phyloP scores from a whole-genome alignment of 2,329 filamentous ascomycete genomes.

The Domatiomyces globalis region DNA sequence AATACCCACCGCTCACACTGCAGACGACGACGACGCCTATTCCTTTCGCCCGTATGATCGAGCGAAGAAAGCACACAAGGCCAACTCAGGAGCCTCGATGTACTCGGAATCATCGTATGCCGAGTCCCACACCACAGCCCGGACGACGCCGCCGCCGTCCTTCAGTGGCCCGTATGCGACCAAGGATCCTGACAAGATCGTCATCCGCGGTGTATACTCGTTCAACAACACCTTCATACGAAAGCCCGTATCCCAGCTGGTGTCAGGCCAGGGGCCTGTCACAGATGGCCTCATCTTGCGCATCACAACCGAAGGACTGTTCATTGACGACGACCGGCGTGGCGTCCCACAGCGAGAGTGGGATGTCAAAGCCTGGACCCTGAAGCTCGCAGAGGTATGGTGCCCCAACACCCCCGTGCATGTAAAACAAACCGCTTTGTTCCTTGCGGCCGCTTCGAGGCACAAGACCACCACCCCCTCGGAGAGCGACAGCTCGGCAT shows the following conservation, averaged over 20 bases:
- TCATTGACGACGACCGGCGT: constrained; percentile 91
- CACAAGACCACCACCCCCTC: constrained; percentile 3
- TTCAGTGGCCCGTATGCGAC: constrained; percentile 67
- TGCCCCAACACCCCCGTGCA: constrained; percentile 38
- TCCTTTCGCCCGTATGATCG: constrained; percentile 68
- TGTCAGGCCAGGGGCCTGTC: constrained; percentile 69
- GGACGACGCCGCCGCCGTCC: constrained; percentile 70
- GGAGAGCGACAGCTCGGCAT: constrained; percentile 4
- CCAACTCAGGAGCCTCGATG: constrained; percentile 52
- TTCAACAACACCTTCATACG: constrained; percentile 82
- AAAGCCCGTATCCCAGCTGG: constrained; percentile 78
- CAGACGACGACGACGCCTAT: constrained; percentile 46
- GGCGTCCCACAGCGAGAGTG: constrained; percentile 90
- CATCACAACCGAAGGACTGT: constrained; percentile 85
- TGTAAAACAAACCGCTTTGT: constrained; percentile 22
- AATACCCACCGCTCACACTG: constrained; percentile 26
- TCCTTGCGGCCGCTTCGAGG: constrained; percentile 5
- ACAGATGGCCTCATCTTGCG: constrained; percentile 85
- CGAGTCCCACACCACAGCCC: constrained; percentile 66
- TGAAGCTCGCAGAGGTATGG: constrained; percentile 85
- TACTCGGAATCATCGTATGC: constrained; percentile 80
- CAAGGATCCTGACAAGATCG: constrained; percentile 87
- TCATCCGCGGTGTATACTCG: constrained; percentile 81
- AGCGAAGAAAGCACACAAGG: constrained; percentile 43
- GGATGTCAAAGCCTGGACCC: constrained; percentile 96